Evolutionary conservation across 148 eudicot genomes (phyloP).

Genomic region (Rhododendron kiyosumense): DNA sequence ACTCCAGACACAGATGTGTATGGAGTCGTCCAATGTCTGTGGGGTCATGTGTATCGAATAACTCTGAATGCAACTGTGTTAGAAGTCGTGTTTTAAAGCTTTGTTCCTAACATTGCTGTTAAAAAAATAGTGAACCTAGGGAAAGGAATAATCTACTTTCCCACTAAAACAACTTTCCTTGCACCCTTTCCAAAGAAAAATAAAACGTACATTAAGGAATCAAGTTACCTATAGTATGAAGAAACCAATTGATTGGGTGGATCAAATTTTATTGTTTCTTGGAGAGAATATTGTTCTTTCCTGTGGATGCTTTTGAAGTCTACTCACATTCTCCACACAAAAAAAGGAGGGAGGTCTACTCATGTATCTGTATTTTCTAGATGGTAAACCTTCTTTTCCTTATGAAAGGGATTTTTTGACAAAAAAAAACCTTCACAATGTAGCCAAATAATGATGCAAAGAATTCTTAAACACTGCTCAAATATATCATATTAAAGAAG

Average conservation of each 20-base stretch:
- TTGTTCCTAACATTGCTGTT: neutral
- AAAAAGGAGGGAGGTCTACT: neutral
- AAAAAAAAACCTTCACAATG: neutral
- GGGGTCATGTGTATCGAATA: no score
- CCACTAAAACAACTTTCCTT: neutral
- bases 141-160: constrained; percentile 8
- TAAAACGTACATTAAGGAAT: neutral
- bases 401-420: neutral
- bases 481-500: neutral
- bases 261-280: neutral
- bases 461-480: neutral
- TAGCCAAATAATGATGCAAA: neutral
- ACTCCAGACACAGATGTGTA: no score
- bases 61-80: no score
- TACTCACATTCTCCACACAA: neutral
- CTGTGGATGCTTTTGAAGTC: neutral
- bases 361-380: neutral
- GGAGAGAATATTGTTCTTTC: neutral
- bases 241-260: constrained; percentile 1
- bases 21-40: no score
- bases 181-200: constrained; percentile 10
- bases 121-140: neutral
- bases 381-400: neutral
- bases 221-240: neutral
- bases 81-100: no score